Evolutionary conservation across 345 rosid genomes (phyloP).

Genomic region (Arabis hirsuta): DNA sequence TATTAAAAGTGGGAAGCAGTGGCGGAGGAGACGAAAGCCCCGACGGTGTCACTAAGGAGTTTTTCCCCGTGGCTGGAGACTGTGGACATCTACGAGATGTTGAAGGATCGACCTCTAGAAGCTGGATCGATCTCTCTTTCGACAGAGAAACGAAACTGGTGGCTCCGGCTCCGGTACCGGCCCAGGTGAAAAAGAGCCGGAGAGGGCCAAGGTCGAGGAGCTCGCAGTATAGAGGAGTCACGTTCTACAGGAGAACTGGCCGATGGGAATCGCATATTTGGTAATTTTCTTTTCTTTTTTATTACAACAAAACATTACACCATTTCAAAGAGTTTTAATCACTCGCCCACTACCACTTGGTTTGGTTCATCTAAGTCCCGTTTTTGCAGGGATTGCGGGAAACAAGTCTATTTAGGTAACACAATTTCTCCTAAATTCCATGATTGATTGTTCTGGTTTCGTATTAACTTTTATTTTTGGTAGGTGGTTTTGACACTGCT

Average conservation of each 20-base stretch:
- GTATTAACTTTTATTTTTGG: too few species aligned
- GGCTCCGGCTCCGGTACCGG: slow-evolving; percentile 52
- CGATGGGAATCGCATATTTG: slow-evolving; percentile 99
- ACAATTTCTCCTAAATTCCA: background rate
- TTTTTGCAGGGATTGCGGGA: slow-evolving; percentile 91
- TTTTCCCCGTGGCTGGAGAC: slow-evolving; percentile 57
- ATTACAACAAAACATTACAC: too few species aligned
- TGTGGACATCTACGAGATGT: slow-evolving; percentile 41
- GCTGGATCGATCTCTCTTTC: slow-evolving; percentile 60
- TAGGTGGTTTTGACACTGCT: slow-evolving; percentile 99
- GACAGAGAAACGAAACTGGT: slow-evolving; percentile 42
- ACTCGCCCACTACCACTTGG: too few species aligned
- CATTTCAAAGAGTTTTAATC: too few species aligned
- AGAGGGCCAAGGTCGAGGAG: slow-evolving; percentile 98
- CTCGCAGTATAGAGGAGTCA: slow-evolving; percentile 94
- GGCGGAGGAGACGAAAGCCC: slow-evolving; percentile 30
- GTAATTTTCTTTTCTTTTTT: slow-evolving; percentile 35
- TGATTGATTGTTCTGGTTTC: slow-evolving; percentile 1
- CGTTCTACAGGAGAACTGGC: slow-evolving; percentile 93
- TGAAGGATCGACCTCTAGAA: slow-evolving; percentile 53
- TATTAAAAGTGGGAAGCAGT: slow-evolving; percentile 58
- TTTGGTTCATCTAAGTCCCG: too few species aligned
- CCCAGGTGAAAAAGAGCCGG: slow-evolving; percentile 77
- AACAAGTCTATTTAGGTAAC: slow-evolving; percentile 94
- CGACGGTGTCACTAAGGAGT: slow-evolving; percentile 55